Base-by-base conservation (phyloP, 176 grass and related monocot species). In the Oryza punctata region DNA sequence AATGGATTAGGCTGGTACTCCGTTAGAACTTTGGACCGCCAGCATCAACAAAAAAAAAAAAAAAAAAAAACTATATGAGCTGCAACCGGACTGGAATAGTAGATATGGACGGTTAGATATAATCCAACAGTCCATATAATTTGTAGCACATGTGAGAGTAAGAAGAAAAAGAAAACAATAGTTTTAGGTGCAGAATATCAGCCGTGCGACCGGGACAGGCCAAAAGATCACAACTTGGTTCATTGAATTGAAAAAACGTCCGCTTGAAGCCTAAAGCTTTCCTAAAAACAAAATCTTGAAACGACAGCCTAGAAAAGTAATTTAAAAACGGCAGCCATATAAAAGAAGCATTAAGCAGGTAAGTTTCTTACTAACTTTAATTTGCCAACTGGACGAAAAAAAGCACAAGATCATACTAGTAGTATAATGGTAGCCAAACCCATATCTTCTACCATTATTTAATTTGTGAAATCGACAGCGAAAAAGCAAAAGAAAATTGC, bases 261-360 rank as follows among this genome's bases (percentile, higher is more conserved):
- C 30, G 6, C 30, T 40, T 43, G 29, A 89, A 89, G 87, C 41
- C 61, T 86, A 35, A 73, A 79, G 37, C 47, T 65, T 61, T 76
- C 64, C 41, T 70, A 25, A 33, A 41, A 54, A 41, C 8, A 54
- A 78, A 79, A 43, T 65, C 50, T 72, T 35, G 65, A 81, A 70
- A 81, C 64, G 28, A 6, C 10, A 65, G 8, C 67, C 19, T 21
- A 32, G 27, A 76, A 70, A 80, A 67, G 47, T 75, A 75, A 73
- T n/a, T 57, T 68, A 70, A 61, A 61, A 60, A 2, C 26, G 38
- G 26, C 65, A 77, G 60, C 45, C 12, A 65, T 77, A 82, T 63
- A 76, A 77, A 77, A 72, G 26, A 21, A 21, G 49, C 21, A 87
- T 76, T 77, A 76, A 64, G 50, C 27, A 82, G 27, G 72, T 2